Conservation (phyloP, 352 stramenopile species). For the Globisporangium sylvaticum region DNA sequence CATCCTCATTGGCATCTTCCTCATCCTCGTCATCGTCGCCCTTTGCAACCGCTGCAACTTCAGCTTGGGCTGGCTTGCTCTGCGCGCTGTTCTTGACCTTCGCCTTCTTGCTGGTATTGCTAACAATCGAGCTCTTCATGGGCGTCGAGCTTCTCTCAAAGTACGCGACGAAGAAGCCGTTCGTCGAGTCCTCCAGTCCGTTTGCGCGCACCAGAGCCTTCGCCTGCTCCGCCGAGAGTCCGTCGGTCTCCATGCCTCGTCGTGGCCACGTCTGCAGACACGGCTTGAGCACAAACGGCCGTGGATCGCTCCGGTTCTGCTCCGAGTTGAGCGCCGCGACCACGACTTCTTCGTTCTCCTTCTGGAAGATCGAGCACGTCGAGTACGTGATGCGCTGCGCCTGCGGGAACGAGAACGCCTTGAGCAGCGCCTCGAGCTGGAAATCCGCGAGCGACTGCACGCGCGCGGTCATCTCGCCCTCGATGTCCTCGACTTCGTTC, state of each 20-base stretch:
- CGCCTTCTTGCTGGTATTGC: neutral
- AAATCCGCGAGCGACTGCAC: constrained; percentile 93
- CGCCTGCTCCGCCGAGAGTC: constrained; percentile 58
- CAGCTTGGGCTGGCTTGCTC: constrained; percentile 1
- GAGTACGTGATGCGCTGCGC: constrained; percentile 95
- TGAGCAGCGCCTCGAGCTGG: constrained; percentile 90
- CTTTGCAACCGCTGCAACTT: neutral
- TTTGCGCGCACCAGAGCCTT: constrained; percentile 90
- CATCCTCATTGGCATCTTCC: neutral
- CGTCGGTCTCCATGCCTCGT: constrained; percentile 56
- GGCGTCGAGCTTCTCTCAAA: constrained; percentile 74
- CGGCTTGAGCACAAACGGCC: constrained; percentile 62
- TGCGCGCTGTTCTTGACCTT: neutral
- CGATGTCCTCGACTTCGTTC: constrained; percentile 32
- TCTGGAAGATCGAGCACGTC: constrained; percentile 94
- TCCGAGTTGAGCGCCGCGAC: constrained; percentile 71
- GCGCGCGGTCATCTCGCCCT: constrained; percentile 62
- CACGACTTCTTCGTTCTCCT: constrained; percentile 96
- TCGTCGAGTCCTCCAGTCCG: constrained; percentile 90
- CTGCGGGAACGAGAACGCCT: constrained; percentile 93
- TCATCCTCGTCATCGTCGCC: constrained; percentile 2
- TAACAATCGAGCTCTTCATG: neutral
- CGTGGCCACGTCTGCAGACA: constrained; percentile 71
- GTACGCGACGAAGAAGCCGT: constrained; percentile 97
- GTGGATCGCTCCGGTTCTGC: constrained; percentile 35